phyloP scores from a whole-genome alignment of 2,329 filamentous ascomycete genomes.

The Penicillium sp. region DNA sequence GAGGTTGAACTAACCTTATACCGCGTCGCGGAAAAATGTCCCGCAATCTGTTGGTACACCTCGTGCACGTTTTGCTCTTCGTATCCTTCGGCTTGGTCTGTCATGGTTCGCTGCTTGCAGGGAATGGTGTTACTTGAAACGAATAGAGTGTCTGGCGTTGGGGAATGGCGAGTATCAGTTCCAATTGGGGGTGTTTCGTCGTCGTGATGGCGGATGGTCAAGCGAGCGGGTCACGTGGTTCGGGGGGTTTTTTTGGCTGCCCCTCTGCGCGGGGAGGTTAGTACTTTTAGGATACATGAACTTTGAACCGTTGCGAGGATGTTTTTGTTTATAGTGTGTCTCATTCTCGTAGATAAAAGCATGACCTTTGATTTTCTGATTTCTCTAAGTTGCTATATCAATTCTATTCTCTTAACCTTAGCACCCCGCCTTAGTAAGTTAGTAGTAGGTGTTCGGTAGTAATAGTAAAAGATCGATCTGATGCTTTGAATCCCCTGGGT shows the following conservation, averaged over 20 bases:
- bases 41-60: constrained; percentile 69
- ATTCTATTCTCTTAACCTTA: too few species aligned
- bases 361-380: too few species aligned
- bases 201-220: constrained; percentile 4
- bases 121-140: neutral
- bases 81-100: constrained; percentile 53
- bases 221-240: constrained; percentile 22
- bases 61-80: constrained; percentile 86
- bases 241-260: neutral
- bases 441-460: too few species aligned
- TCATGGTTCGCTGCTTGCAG: constrained; percentile 11
- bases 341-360: too few species aligned
- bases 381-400: too few species aligned
- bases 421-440: too few species aligned
- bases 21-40: constrained; percentile 53
- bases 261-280: neutral
- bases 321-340: too few species aligned
- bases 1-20: constrained; percentile 57
- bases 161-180: neutral
- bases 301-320: too few species aligned
- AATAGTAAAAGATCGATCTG: too few species aligned
- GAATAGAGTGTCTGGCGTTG: too few species aligned
- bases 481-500: too few species aligned
- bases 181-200: neutral
- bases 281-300: too few species aligned